Evolutionary conservation across 2,329 filamentous ascomycete genomes (phyloP).

Genomic region (Paraphoma sp.): DNA sequence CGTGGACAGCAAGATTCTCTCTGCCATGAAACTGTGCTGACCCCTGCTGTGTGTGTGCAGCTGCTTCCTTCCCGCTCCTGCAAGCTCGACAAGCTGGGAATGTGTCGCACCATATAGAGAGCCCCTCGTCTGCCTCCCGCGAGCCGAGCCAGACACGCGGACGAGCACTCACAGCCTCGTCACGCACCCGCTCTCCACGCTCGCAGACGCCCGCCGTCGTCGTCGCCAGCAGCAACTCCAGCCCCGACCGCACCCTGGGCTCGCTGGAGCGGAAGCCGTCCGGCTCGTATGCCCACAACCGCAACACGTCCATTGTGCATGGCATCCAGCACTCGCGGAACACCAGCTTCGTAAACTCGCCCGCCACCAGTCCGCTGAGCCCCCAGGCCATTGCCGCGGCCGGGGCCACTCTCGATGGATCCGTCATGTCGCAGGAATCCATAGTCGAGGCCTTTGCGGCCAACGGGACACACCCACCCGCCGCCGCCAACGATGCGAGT

Average conservation of each 20-base stretch:
- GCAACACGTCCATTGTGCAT: slow-evolving; percentile 96
- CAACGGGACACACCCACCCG: slow-evolving; percentile 31
- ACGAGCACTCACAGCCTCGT: slow-evolving; percentile 53
- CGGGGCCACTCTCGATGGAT: slow-evolving; percentile 46
- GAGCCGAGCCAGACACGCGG: slow-evolving; percentile 55
- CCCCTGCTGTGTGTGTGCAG: slow-evolving; percentile 37
- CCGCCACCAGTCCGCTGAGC: slow-evolving; percentile 80
- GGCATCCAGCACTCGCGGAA: slow-evolving; percentile 91
- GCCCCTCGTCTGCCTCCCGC: slow-evolving; percentile 42
- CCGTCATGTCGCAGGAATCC: slow-evolving; percentile 49
- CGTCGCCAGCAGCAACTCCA: slow-evolving; percentile 42
- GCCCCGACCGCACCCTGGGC: slow-evolving; percentile 44
- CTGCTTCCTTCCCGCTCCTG: slow-evolving; percentile 48
- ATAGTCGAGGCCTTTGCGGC: slow-evolving; percentile 45
- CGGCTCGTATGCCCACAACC: slow-evolving; percentile 81
- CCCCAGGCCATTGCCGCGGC: slow-evolving; percentile 77
- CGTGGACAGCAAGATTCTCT: slow-evolving; percentile 17
- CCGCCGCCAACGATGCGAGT: slow-evolving; percentile 18
- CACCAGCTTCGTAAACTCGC: slow-evolving; percentile 81
- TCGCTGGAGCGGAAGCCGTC: slow-evolving; percentile 58
- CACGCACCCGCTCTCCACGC: slow-evolving; percentile 52
- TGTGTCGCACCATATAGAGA: slow-evolving; percentile 47
- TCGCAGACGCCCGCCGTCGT: slow-evolving; percentile 51
- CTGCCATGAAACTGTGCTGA: slow-evolving; percentile 36
- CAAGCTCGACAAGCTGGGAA: slow-evolving; percentile 47